Evolutionary conservation across 1,284 basidiomycete genomes (phyloP).

Genomic region (Wolfiporia cocos): DNA sequence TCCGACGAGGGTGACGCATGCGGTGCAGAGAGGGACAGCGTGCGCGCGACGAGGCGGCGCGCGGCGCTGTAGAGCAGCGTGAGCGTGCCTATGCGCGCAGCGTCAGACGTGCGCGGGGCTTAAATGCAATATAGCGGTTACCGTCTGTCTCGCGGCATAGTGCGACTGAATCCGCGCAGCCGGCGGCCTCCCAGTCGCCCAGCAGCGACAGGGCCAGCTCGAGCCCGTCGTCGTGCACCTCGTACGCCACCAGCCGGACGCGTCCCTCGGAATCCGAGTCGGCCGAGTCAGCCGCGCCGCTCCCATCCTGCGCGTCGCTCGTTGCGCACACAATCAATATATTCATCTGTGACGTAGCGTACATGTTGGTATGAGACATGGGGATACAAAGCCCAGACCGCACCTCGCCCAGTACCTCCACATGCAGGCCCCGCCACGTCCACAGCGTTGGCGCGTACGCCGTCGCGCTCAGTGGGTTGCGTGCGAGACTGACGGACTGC

Average conservation of each 20-base stretch:
- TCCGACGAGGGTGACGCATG: constrained; percentile 7
- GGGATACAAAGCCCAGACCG: too few relatives aligned
- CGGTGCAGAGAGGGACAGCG: constrained; percentile 12
- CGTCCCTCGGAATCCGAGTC: constrained; percentile 31
- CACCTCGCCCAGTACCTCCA: constrained; percentile 40
- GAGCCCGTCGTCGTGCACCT: constrained; percentile 32
- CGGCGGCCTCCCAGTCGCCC: constrained; percentile 51
- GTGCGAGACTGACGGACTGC: too few relatives aligned
- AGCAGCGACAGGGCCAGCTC: constrained; percentile 38
- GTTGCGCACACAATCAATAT: constrained; percentile 40
- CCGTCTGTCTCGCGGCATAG: constrained; percentile 40
- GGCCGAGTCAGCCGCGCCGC: constrained; percentile 20
- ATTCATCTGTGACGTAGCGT: constrained; percentile 10
- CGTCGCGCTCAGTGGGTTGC: too few relatives aligned
- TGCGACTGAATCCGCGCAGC: constrained; percentile 37
- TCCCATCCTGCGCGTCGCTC: constrained; percentile 31
- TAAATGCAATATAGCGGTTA: constrained; percentile 19
- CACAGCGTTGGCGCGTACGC: too few relatives aligned
- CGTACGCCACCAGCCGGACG: constrained; percentile 42
- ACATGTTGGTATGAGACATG: too few relatives aligned
- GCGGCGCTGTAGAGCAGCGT: too few relatives aligned
- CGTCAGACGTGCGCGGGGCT: too few relatives aligned
- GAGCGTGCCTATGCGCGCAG: too few relatives aligned
- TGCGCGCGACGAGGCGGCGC: constrained; percentile 17
- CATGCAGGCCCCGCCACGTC: constrained; percentile 42